Percentiles rank a stretch among this genome's conserved stretches.
phyloP scores from a whole-genome alignment of 352 stramenopile genomes.

The Phytophthora chlamydospora region DNA sequence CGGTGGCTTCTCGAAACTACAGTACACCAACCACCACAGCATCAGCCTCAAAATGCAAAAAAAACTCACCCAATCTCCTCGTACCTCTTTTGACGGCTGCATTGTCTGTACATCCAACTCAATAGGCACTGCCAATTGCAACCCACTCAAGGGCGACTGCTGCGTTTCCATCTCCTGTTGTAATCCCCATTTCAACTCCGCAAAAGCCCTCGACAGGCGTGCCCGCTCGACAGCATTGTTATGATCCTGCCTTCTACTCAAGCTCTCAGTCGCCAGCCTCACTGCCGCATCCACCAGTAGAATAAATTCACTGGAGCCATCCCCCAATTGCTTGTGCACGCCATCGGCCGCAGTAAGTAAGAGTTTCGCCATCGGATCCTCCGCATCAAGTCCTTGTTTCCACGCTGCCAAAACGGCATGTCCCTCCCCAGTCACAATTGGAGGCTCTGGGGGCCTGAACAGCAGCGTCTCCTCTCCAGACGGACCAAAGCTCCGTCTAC shows the following conservation, averaged over 20 bases:
- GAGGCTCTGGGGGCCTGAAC: conserved; percentile 62
- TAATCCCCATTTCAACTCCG: conserved; percentile 39
- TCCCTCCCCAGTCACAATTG: conserved; percentile 59
- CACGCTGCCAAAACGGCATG: conserved; percentile 55
- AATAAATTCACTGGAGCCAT: conserved; percentile 66
- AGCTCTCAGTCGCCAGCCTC: conserved; percentile 10
- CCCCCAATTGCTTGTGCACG: conserved; percentile 56
- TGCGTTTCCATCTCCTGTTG: conserved; percentile 21
- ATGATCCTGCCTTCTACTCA: conserved; percentile 1
- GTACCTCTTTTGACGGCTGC: conserved; percentile 30
- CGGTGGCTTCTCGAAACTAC: conserved; percentile 36
- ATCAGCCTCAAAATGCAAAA: not conserved
- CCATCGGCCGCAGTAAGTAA: conserved; percentile 56
- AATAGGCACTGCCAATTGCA: conserved; percentile 20
- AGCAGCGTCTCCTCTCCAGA: conserved; percentile 58
- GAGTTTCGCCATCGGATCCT: conserved; percentile 44
- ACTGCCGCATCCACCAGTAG: conserved; percentile 52
- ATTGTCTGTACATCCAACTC: conserved; percentile 18
- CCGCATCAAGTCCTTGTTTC: conserved; percentile 30
- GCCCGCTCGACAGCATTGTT: conserved; percentile 10
- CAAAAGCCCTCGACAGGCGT: conserved; percentile 46
- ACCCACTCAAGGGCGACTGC: not conserved
- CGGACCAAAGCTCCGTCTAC: conserved; percentile 52
- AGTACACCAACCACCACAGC: not conserved
- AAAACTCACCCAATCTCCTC: not conserved